Evolutionary conservation across 139 green algal species (phyloP), one percentile per base, ranked within the genome.

Genomic region (Klebsormidium nitens): DNA sequence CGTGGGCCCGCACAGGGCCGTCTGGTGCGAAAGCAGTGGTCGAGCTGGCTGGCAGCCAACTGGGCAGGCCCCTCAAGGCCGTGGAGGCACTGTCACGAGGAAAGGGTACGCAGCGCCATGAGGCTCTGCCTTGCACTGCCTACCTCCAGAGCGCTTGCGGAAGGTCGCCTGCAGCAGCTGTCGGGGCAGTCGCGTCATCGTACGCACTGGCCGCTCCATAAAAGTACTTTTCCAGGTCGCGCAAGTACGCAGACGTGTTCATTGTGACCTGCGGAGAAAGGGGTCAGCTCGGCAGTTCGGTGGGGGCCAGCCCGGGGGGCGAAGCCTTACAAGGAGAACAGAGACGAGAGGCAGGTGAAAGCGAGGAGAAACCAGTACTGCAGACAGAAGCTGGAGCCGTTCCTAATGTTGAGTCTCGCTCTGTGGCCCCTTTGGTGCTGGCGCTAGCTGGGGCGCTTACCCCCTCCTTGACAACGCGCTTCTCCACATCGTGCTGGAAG

Each of bases 181-280:
- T 38, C n/a, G 67, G 67, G 35, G 23, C 23, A 4, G 82, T 26
- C 2, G 71, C 71, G 0, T 82, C 56, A 59, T 78, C 71, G 36
- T 78, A 78, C 5, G 71, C 71, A 5, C 23, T n/a, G 4, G 35
- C 36, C 0, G 71, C 71, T 2, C 71, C 71, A 29, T 78, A 78
- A 32, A 78, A 78, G 48, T 81, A 82, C 69, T 81, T 73, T 38
- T 78, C 71, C 0, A 78, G 55, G n/a, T 78, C 71, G 19, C 59
- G 78, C 71, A 78, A 68, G 72, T 72, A 78, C 55, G 82, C 82
- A 35, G 72, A 74, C 14, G 74, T 75, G 8, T 74, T 35, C 59
- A 75, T 14, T 4, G 74, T 75, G n/a, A 75, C 57, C 52, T n/a
- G 52, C 17, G 44, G 17, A 52, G 44, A 52, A 52, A 52, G 44